These are phyloP conservation scores for Globisporangium paddicum DNA, from an alignment of 352 stramenopile genomes.

Conservation along the genomic window DNA sequence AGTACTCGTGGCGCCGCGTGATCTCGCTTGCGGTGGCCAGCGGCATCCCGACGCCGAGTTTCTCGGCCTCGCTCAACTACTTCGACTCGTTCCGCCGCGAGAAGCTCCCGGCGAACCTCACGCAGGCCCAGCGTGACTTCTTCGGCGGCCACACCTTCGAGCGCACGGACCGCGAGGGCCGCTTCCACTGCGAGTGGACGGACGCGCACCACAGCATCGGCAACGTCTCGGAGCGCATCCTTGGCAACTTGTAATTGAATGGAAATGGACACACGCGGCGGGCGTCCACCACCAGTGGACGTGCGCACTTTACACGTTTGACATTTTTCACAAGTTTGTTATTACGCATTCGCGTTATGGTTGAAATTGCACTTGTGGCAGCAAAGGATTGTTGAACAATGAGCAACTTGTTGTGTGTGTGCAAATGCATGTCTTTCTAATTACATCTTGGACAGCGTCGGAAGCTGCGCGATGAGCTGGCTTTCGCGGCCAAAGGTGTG, in stretches of 20 bases:
- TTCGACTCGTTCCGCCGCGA: slow-evolving; percentile 97
- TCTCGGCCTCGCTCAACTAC: slow-evolving; percentile 95
- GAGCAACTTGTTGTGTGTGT: neutral
- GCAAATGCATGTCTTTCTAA: slow-evolving; percentile 17
- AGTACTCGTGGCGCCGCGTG: slow-evolving; percentile 96
- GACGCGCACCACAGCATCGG: slow-evolving; percentile 96
- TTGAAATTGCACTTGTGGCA: slow-evolving; percentile 52
- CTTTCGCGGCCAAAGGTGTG: slow-evolving; percentile 38
- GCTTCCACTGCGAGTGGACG: slow-evolving; percentile 98
- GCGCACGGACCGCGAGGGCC: slow-evolving; percentile 91
- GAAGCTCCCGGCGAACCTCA: slow-evolving; percentile 95
- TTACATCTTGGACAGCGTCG: slow-evolving; percentile 70
- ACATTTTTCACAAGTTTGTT: neutral
- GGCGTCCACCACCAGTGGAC: neutral
- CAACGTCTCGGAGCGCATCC: slow-evolving; percentile 91
- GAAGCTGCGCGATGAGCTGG: slow-evolving; percentile 59
- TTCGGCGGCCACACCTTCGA: slow-evolving; percentile 99
- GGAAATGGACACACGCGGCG: neutral
- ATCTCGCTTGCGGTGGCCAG: slow-evolving; percentile 95
- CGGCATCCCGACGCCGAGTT: slow-evolving; percentile 90
- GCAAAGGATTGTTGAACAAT: slow-evolving; percentile 2
- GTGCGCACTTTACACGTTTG: neutral
- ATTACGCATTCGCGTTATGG: neutral
- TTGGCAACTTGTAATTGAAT: slow-evolving; percentile 86
- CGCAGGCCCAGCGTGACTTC: slow-evolving; percentile 99